Percentiles rank a stretch among this genome's conserved stretches.
phyloP scores from a whole-genome alignment of 495 filamentous ascomycete species.

The Aspergillus ostianus region DNA sequence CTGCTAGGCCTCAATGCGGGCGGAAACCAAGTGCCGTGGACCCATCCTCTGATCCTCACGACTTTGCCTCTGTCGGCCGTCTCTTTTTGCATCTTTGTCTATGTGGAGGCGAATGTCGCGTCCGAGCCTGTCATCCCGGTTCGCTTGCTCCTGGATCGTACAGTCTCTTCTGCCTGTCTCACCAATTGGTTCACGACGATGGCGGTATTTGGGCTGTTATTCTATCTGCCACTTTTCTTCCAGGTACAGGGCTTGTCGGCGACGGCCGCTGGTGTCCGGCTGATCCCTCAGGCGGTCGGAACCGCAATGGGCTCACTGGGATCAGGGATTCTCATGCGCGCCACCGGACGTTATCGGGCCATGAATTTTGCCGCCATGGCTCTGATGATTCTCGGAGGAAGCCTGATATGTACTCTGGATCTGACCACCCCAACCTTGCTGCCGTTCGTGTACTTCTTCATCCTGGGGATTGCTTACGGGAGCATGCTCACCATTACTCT shows the following conservation, averaged over 20 bases:
- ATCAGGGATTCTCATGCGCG: slow-evolving; percentile 72
- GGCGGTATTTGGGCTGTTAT: slow-evolving; percentile 55
- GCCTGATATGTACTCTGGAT: slow-evolving; percentile 52
- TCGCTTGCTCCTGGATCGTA: slow-evolving; percentile 69
- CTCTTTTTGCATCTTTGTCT: slow-evolving; percentile 55
- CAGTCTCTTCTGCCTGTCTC: slow-evolving; percentile 70
- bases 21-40: slow-evolving; percentile 83
- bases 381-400: slow-evolving; percentile 50
- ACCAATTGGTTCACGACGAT: slow-evolving; percentile 70
- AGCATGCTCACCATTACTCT: slow-evolving; percentile 78
- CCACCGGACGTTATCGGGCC: slow-evolving; percentile 67
- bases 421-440: slow-evolving; percentile 58
- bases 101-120: slow-evolving; percentile 64
- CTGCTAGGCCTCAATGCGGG: slow-evolving; percentile 81
- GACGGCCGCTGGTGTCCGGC: slow-evolving; percentile 65
- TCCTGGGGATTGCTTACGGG: slow-evolving; percentile 70
- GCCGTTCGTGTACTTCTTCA: slow-evolving; percentile 65
- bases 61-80: slow-evolving; percentile 63
- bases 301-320: slow-evolving; percentile 69
- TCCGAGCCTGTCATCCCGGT: slow-evolving; percentile 83
- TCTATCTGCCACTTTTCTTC: slow-evolving; percentile 81
- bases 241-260: slow-evolving; percentile 71
- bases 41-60: slow-evolving; percentile 71
- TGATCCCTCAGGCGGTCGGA: slow-evolving; percentile 67
- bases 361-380: slow-evolving; percentile 55